Base-by-base conservation (phyloP, 1,284 basidiomycete genomes). In the Polyporus tsugae region DNA sequence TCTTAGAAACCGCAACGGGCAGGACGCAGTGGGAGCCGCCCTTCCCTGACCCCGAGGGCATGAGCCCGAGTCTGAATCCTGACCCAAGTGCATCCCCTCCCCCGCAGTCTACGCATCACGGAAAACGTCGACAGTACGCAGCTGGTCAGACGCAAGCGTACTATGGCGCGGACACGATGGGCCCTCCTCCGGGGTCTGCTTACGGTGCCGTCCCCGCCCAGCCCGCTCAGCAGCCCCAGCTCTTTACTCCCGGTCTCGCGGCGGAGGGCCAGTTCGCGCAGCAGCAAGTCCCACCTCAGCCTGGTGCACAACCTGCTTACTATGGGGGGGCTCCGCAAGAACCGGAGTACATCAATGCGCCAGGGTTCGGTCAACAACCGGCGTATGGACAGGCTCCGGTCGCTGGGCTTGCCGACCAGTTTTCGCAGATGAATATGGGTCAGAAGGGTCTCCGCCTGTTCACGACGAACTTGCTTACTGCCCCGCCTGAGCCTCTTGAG, bases 51-150 rank as follows among this genome's bases (percentile, higher is more conserved):
- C 82, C 60, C 87, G 90, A 17, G 76, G 80, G 75, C 49, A 78
- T 81, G 52, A 78, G 81, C 17, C 78, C 78, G 4, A 78, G 80
- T 7, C 75, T 67, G 46, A 52, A 71, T 74, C 80, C 80, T 35
- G 78, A 80, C 0, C 78, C 84, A 1, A 76, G 82, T 19, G 81
- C 73, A 33, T 82, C 82, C 35, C 85, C 82, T 53, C 82, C 81
- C 39, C 82, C 71, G 41, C 78, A 74, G 67, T 68, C 67, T 35
- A 76, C 75, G 22, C 82, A 85, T 39, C 81, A 84, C 68, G 15
- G 82, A 35, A 95, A 94, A 82, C 89, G 95, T 74, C 90, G 95
- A 62, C 95, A 96, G 80, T 97, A 97, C 80, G 95, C 96, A 60
- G 89, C 93, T 6, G 94, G 93, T 13, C 94, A 96, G 80, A 95